phyloP scores from a whole-genome alignment of 106 monocot genomes.

The Phalaenopsis aphrodite region DNA sequence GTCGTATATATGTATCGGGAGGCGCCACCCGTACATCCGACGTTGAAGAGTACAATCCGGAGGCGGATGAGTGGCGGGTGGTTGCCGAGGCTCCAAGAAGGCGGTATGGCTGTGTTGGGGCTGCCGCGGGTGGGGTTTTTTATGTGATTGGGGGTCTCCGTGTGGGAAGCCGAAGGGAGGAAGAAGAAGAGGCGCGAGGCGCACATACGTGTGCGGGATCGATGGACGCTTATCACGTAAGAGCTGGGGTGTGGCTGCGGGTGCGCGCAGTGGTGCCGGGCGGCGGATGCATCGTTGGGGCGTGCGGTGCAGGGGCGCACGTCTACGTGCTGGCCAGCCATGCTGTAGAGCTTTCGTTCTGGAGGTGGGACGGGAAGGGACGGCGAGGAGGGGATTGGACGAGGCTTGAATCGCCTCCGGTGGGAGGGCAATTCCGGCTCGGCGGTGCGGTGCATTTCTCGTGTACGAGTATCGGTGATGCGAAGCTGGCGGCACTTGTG shows the following conservation, averaged over 20 bases:
- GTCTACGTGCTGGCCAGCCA: conserved; percentile 82
- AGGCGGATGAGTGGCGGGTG: conserved; percentile 33
- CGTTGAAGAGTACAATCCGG: conserved; percentile 60
- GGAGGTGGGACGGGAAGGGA: conserved; percentile 55
- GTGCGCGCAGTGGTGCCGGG: conserved; percentile 36
- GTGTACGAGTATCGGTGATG: conserved; percentile 47
- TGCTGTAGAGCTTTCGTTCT: conserved; percentile 84
- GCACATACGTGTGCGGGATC: conserved; percentile 58
- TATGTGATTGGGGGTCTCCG: conserved; percentile 41
- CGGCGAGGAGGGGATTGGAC: conserved; percentile 33
- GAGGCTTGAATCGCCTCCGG: conserved; percentile 44
- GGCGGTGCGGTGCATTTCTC: conserved; percentile 45
- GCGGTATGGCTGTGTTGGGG: conserved; percentile 55
- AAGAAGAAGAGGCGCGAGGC: conserved; percentile 11
- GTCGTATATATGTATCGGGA: conserved; percentile 51
- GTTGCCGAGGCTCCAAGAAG: conserved; percentile 23
- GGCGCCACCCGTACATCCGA: conserved; percentile 35
- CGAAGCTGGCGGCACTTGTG: conserved; percentile 40
- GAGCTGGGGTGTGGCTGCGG: conserved; percentile 37
- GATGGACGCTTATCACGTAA: conserved; percentile 49
- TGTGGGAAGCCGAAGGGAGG: conserved; percentile 10
- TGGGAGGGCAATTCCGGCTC: conserved; percentile 20
- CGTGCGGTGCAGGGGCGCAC: conserved; percentile 48
- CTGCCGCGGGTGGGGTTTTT: conserved; percentile 30
- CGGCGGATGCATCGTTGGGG: conserved; percentile 76